phyloP scores from a whole-genome alignment of 805 yeast genomes.

The Cyberlindnera mycetangii region DNA sequence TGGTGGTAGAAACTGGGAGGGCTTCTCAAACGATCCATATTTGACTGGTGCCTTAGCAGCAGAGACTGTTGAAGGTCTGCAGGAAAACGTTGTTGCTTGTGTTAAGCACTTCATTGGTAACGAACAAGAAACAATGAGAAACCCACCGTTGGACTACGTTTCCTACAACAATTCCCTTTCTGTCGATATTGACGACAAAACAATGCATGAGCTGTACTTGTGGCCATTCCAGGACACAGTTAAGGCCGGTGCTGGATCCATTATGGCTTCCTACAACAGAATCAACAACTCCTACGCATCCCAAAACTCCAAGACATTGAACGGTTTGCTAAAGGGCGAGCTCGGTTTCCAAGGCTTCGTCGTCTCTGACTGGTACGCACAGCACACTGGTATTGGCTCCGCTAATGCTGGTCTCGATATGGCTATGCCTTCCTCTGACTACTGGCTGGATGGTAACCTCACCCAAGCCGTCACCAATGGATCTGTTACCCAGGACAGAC shows the following conservation, averaged over 20 bases:
- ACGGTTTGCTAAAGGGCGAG: conserved; percentile 7
- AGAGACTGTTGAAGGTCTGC: conserved; percentile 6
- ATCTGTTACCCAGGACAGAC: conserved; percentile 6
- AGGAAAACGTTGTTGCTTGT: conserved; percentile 8
- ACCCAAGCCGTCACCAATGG: conserved; percentile 5
- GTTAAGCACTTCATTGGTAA: conserved; percentile 13
- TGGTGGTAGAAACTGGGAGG: conserved; percentile 15
- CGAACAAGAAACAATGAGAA: conserved; percentile 12
- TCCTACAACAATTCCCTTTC: conserved; percentile 6
- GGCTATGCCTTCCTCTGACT: conserved; percentile 6
- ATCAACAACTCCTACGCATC: conserved; percentile 10
- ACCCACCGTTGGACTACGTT: conserved; percentile 1
- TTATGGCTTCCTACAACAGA: conserved; percentile 11
- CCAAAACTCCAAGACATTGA: conserved; percentile 10
- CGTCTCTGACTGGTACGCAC: conserved; percentile 8
- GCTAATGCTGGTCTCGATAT: conserved; percentile 9
- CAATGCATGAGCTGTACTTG: conserved; percentile 10
- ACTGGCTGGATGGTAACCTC: conserved; percentile 11
- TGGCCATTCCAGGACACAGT: conserved; percentile 13
- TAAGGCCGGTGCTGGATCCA: conserved; percentile 9
- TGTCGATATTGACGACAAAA: conserved; percentile 5
- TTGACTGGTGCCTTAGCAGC: conserved; percentile 6
- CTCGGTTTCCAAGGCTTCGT: conserved; percentile 12
- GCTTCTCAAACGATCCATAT: conserved; percentile 12
- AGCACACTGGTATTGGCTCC: conserved; percentile 6